Percentiles rank a stretch among this genome's conserved stretches.
Conservation (phyloP, 225 moss, liverwort and hornwort species). For the Asterella californica region DNA sequence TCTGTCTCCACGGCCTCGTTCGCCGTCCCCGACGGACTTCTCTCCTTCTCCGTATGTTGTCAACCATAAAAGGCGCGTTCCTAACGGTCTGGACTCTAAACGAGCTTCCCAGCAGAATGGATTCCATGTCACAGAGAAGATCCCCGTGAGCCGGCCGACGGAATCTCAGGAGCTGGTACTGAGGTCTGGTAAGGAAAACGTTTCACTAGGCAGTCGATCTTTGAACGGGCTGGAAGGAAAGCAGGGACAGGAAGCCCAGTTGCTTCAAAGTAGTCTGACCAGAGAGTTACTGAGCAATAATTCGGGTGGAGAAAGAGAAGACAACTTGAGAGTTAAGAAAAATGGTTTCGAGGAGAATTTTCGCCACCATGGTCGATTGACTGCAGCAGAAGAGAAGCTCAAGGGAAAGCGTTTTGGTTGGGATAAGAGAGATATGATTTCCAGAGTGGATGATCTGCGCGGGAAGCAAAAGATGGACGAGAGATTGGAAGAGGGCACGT, state of each 20-base stretch:
- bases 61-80: conserved; percentile 77
- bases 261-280: conserved; percentile 38
- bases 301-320: conserved; percentile 14
- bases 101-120: conserved; percentile 41
- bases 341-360: conserved; percentile 19
- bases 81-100: conserved; percentile 41
- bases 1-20: conserved; percentile 55
- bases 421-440: conserved; percentile 33
- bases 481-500: conserved; percentile 21
- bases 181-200: conserved; percentile 24
- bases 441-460: conserved; percentile 33
- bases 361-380: conserved; percentile 13
- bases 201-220: conserved; percentile 13
- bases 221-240: conserved; percentile 8
- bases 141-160: conserved; percentile 31
- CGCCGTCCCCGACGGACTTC: conserved; percentile 55
- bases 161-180: conserved; percentile 35
- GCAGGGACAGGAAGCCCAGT: conserved; percentile 20
- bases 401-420: conserved; percentile 26
- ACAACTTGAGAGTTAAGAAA: conserved; percentile 6
- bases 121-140: conserved; percentile 38
- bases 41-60: conserved; percentile 81
- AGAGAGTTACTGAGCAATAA: conserved; percentile 30
- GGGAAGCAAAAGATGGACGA: conserved; percentile 41
- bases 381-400: conserved; percentile 25